These are phyloP conservation scores for Microdochium bolleyi DNA, from an alignment of 2,329 filamentous ascomycete species.

Conservation along the genomic window DNA sequence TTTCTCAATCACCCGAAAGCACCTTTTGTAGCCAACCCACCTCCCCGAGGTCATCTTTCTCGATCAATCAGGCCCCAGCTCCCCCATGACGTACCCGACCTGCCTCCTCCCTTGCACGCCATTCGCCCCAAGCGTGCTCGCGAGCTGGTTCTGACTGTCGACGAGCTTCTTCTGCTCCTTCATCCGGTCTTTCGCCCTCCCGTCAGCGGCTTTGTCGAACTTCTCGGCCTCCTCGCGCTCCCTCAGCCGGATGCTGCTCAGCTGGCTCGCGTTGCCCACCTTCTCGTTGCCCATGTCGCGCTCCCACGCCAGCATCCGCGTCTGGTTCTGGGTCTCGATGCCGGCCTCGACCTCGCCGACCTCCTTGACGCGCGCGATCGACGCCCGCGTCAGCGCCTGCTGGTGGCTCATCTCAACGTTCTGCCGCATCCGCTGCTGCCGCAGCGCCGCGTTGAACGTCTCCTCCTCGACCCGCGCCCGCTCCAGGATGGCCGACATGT, in stretches of 20 bases:
- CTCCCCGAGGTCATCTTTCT: too few relatives aligned
- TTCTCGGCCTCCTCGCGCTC: constrained; percentile 44
- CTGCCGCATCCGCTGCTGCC: constrained; percentile 26
- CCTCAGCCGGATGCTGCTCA: constrained; percentile 38
- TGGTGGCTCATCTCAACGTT: constrained; percentile 34
- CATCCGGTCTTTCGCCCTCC: constrained; percentile 34
- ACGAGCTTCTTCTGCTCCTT: constrained; percentile 44
- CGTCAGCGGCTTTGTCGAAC: constrained; percentile 37
- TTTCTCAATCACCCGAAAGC: too few relatives aligned
- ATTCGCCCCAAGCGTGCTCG: constrained; percentile 21
- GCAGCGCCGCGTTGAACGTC: constrained; percentile 25
- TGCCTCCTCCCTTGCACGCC: constrained; percentile 33
- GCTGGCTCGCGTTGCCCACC: constrained; percentile 38
- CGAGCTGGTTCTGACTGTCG: constrained; percentile 31
- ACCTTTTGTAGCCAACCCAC: too few relatives aligned
- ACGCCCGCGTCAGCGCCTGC: constrained; percentile 35
- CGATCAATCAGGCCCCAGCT: constrained; percentile 24
- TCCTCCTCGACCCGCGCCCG: constrained; percentile 39
- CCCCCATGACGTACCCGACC: constrained; percentile 48
- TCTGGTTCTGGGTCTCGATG: constrained; percentile 33
- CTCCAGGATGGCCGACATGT: constrained; percentile 33
- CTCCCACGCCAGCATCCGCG: constrained; percentile 41
- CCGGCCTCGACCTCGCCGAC: constrained; percentile 38
- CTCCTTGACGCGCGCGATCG: constrained; percentile 31
- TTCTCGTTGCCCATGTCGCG: constrained; percentile 33